These are phyloP conservation scores for Penicillium salamii DNA, from an alignment of 495 filamentous ascomycete genomes.

Conservation along the genomic window DNA sequence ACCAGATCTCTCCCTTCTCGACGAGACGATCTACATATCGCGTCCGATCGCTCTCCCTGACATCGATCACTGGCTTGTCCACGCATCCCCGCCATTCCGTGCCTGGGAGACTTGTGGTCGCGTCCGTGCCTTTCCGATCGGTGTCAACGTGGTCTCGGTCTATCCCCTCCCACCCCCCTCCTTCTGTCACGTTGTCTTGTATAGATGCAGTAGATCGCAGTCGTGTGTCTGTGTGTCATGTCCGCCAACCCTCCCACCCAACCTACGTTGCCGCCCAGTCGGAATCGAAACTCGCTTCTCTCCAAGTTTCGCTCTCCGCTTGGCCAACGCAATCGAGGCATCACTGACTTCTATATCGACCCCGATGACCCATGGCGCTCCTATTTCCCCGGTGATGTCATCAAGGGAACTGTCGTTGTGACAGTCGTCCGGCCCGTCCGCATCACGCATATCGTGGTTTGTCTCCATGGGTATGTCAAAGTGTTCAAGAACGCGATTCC, in stretches of 20 bases:
- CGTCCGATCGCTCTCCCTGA: slow-evolving; percentile 15
- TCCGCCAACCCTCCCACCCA: slow-evolving; percentile 40
- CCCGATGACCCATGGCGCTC: slow-evolving; percentile 84
- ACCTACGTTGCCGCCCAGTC: slow-evolving; percentile 39
- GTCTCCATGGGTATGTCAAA: slow-evolving; percentile 83
- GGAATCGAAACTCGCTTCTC: slow-evolving; percentile 52
- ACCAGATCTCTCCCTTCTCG: slow-evolving; percentile 6
- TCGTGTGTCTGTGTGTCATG: slow-evolving; percentile 45
- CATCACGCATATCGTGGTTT: slow-evolving; percentile 86
- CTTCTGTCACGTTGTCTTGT: slow-evolving; percentile 23
- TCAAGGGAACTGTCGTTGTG: slow-evolving; percentile 74
- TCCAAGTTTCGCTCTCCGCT: slow-evolving; percentile 61
- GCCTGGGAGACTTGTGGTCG: background rate
- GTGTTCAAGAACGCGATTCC: slow-evolving; percentile 75
- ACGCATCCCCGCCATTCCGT: slow-evolving; percentile 6
- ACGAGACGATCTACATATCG: slow-evolving; percentile 11
- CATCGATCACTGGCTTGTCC: slow-evolving; percentile 2
- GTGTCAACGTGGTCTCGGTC: slow-evolving; percentile 2
- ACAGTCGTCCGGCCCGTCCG: slow-evolving; percentile 77
- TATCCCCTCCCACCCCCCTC: slow-evolving; percentile 8
- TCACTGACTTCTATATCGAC: slow-evolving; percentile 74
- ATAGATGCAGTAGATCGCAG: slow-evolving; percentile 37
- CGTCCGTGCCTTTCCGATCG: slow-evolving; percentile 1
- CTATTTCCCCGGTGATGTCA: slow-evolving; percentile 67
- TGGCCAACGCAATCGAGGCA: slow-evolving; percentile 63